phyloP scores from a whole-genome alignment of 2,329 filamentous ascomycete species.

The Drechmeria coniospora region DNA sequence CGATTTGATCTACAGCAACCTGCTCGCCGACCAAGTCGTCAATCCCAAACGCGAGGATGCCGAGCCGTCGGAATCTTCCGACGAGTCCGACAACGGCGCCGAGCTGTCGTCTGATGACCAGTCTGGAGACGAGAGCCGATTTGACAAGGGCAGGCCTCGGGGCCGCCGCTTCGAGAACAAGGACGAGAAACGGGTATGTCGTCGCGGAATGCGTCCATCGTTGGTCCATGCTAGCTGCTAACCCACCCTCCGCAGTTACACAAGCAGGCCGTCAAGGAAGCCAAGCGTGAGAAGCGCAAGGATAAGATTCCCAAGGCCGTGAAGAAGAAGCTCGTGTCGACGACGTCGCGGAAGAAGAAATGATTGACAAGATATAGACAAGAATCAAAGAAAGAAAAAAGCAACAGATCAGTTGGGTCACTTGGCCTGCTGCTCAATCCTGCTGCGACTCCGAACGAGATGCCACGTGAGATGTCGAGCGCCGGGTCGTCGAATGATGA shows the following conservation, averaged over 20 bases:
- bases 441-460: too few relatives aligned
- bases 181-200: slow-evolving; percentile 59
- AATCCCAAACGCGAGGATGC: slow-evolving; percentile 20
- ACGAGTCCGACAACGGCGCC: slow-evolving; percentile 32
- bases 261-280: slow-evolving; percentile 85
- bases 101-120: slow-evolving; percentile 24
- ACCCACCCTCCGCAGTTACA: slow-evolving; percentile 34
- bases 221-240: slow-evolving; percentile 5
- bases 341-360: slow-evolving; percentile 47
- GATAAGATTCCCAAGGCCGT: slow-evolving; percentile 93
- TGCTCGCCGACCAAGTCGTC: slow-evolving; percentile 57
- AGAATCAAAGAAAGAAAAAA: slow-evolving; percentile 2
- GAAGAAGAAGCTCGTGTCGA: slow-evolving; percentile 73
- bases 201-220: background rate
- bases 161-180: slow-evolving; percentile 86
- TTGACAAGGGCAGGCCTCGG: slow-evolving; percentile 53
- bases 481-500: slow-evolving; percentile 41
- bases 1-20: slow-evolving; percentile 69
- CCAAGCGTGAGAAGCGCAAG: slow-evolving; percentile 83
- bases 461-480: too few relatives aligned
- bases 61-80: slow-evolving; percentile 23
- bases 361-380: slow-evolving; percentile 15
- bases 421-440: too few relatives aligned
- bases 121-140: slow-evolving; percentile 34
- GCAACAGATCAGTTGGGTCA: slow-evolving; percentile 1